A percentile compares a stretch with the other conserved stretches of the same genome.
These are phyloP conservation scores for Fusarium nisikadoi DNA, from an alignment of 2,329 filamentous ascomycete genomes.

Conservation along the genomic window DNA sequence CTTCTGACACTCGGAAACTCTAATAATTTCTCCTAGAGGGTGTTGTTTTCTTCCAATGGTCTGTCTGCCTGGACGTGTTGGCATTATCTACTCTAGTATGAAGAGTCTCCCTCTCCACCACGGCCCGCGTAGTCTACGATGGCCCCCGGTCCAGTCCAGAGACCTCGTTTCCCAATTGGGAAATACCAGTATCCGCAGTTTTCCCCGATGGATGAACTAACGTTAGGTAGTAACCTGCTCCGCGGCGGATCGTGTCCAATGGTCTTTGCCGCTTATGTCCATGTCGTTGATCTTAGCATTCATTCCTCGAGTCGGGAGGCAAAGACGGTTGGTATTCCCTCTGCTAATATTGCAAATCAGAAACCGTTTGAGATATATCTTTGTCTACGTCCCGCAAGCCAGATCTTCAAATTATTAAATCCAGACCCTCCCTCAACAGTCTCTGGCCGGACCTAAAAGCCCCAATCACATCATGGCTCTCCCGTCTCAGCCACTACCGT, in stretches of 20 bases:
- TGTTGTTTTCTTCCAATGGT: background rate
- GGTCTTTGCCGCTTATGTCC: background rate
- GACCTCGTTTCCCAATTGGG: constrained; percentile 3
- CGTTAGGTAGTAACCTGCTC: background rate
- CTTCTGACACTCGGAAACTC: background rate
- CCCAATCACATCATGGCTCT: background rate
- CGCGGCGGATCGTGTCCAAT: background rate
- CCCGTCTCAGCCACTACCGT: constrained; percentile 7
- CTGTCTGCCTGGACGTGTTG: background rate
- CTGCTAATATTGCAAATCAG: constrained; percentile 4
- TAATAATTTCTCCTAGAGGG: background rate
- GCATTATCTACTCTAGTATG: background rate
- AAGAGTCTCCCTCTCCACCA: constrained; percentile 16
- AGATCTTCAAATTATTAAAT: constrained; percentile 3
- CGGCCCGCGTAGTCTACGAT: constrained; percentile 21
- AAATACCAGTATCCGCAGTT: background rate
- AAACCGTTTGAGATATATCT: constrained; percentile 31
- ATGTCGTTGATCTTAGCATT: constrained; percentile 17
- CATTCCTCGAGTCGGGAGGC: constrained; percentile 30
- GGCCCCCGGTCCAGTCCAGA: background rate
- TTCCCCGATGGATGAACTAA: background rate
- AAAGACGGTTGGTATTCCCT: constrained; percentile 32
- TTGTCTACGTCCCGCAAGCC: background rate
- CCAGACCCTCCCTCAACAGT: background rate
- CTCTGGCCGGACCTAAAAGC: background rate